Base-by-base conservation (phyloP, 345 rosid genomes). In the Citrus maxima region DNA sequence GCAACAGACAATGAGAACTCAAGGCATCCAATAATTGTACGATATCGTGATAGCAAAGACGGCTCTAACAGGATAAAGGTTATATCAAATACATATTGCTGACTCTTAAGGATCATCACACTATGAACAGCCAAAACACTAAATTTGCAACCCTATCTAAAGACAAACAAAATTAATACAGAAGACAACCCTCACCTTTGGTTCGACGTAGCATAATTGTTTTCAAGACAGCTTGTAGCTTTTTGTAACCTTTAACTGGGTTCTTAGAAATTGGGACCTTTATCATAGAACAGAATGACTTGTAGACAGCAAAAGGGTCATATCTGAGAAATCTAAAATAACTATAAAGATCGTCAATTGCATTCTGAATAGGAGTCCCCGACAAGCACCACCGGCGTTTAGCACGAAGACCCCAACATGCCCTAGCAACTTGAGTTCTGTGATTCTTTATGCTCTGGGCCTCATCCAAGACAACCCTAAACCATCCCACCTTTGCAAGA, bases 331-430 rank as follows among this genome's bases (percentile, higher is more conserved):
- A 96, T 82, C 97, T 89, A 80, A 96, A 93, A 86, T 93, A 96
- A 89, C 99, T 96, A 81, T 96, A 96, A 25, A 96, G 97, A 82
- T 96, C 99, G 69, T 96, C 99, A 4, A 96, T 87, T 22, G 99
- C 93, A 86, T 96, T 96, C 88, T 96, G 99, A 79, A 96, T 88
- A 67, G 99, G 99, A 76, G 99, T 96, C 70, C 99, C 99, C 3
- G 99, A 96, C 84, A 96, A 90, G 86, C 99, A 96, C 99, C 99
- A 96, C 79, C 99, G 86, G 28, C 97, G 95, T 83, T 96, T 96
- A 42, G 99, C 97, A 30, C 99, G 97, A 82, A 95, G 99, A 37
- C 96, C 97, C 98, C 98, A 95, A 78, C 99, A 96, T 58, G 99
- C 98, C 80, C 98, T 91, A 59, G 99, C 99, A 72, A 90, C 97